Base-by-base conservation (phyloP, 257 asterid genomes). In the Hygrophila difformis region DNA sequence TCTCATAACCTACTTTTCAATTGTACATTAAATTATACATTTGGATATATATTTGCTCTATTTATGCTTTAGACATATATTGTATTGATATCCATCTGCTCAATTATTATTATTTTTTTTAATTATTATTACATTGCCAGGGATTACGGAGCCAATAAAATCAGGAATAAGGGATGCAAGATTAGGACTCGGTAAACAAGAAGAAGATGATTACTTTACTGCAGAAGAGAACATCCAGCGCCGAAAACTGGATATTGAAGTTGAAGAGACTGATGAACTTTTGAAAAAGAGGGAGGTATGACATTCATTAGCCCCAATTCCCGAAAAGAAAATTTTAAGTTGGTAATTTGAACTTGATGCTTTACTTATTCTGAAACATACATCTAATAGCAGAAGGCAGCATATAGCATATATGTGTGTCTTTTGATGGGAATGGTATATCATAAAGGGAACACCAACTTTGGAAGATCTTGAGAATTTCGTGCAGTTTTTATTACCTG, bases 201-300 rank as follows among this genome's bases (percentile, higher is more conserved):
- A 91, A 54, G 86, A 91, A 73, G 98, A 86, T 60, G 98, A 91
- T 69, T 91, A 62, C 59, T 91, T 76, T 70, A 86, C 97, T 24
- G 92, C 97, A 33, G 99, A 91, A 76, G 96, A 86, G 78, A 91
- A 91, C 60, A 91, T 91, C 61, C 99, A 86, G 81, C 78, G 99
- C 16, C 75, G 71, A 59, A 91, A 26, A 78, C 75, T 91, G 71
- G 99, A 86, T 54, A 77, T 86, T 28, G 99, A 91, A 73, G 70
- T 86, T 51, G 97, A 82, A 74, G 99, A 74, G 71, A 82, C 96
- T 1, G 89, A 76, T 67, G 99, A 91, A 67, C 75, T 86, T 46
- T 84, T 76, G 2, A 91, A 80, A 67, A 91, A 86, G 77, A 77
- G 99, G 64, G 99, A 91, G 97, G 99, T 91, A 83, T 65, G 78